phyloP scores from a whole-genome alignment of 257 asterid species.

The Henckelia pumila region DNA sequence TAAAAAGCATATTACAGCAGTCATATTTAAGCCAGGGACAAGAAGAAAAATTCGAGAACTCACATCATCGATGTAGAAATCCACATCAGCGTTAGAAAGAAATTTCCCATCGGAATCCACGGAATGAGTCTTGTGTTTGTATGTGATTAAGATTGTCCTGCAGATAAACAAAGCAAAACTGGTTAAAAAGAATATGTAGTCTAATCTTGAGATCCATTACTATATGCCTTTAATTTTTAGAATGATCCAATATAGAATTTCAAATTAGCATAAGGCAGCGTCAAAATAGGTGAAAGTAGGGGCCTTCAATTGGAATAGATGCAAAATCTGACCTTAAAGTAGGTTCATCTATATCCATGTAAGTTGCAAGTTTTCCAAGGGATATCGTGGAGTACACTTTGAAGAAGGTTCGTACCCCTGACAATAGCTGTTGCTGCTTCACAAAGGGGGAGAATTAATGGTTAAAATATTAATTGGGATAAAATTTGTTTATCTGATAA shows the following conservation, averaged over 20 bases:
- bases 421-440: constrained; percentile 85
- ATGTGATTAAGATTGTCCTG: constrained; percentile 94
- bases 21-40: neutral
- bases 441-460: too few species aligned
- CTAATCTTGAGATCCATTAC: neutral
- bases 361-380: constrained; percentile 70
- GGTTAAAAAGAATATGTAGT: constrained; percentile 7
- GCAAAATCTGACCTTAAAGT: constrained; percentile 58
- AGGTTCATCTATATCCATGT: constrained; percentile 87
- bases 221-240: too few species aligned
- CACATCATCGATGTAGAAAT: constrained; percentile 86
- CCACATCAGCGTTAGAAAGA: constrained; percentile 72
- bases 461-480: too few species aligned
- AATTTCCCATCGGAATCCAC: constrained; percentile 73
- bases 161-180: constrained; percentile 6
- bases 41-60: constrained; percentile 28
- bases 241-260: too few species aligned
- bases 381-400: constrained; percentile 87
- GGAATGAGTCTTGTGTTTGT: constrained; percentile 92
- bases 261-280: neutral
- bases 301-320: constrained; percentile 11
- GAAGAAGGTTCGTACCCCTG: constrained; percentile 80
- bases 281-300: neutral
- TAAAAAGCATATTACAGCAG: neutral
- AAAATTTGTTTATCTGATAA: too few species aligned